phyloP scores from a whole-genome alignment of 176 grass and related monocot genomes.

The Hordeum marinum region DNA sequence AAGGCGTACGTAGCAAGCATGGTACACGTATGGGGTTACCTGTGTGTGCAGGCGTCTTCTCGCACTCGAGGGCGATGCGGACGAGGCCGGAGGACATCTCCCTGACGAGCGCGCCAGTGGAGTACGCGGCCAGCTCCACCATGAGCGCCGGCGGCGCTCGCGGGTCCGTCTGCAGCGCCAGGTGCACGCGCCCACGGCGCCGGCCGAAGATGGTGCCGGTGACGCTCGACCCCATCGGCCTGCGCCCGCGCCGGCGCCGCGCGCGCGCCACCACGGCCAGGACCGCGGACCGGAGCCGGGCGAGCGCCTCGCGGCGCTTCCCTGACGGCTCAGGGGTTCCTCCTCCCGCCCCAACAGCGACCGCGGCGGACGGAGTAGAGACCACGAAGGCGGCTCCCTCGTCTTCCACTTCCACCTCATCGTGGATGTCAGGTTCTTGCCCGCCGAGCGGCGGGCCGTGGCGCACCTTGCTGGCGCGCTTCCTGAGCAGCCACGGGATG shows the following conservation, averaged over 20 bases:
- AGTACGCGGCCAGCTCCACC: constrained; percentile 61
- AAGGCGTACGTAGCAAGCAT: background rate
- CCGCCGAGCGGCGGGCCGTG: background rate
- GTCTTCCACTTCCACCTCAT: background rate
- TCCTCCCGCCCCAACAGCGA: background rate
- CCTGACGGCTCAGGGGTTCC: background rate
- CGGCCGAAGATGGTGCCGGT: constrained; percentile 82
- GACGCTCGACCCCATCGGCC: constrained; percentile 38
- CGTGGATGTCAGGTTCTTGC: background rate
- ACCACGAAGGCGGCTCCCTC: constrained; percentile 6
- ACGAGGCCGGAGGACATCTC: constrained; percentile 94
- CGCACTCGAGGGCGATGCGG: constrained; percentile 77
- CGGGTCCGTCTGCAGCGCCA: constrained; percentile 63
- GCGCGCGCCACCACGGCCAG: constrained; percentile 35
- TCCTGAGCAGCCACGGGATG: constrained; percentile 40
- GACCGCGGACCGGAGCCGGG: constrained; percentile 52
- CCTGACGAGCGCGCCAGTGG: constrained; percentile 65
- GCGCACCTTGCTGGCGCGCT: constrained; percentile 15
- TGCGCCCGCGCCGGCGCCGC: background rate
- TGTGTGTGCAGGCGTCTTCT: background rate
- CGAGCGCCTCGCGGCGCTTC: constrained; percentile 19
- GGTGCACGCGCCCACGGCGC: constrained; percentile 60
- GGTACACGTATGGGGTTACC: background rate
- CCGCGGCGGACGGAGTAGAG: background rate
- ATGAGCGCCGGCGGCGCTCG: constrained; percentile 57